These are phyloP conservation scores for Umbelopsis ramanniana DNA, from an alignment of 192 early-diverging fungal genomes.

Conservation along the genomic window DNA sequence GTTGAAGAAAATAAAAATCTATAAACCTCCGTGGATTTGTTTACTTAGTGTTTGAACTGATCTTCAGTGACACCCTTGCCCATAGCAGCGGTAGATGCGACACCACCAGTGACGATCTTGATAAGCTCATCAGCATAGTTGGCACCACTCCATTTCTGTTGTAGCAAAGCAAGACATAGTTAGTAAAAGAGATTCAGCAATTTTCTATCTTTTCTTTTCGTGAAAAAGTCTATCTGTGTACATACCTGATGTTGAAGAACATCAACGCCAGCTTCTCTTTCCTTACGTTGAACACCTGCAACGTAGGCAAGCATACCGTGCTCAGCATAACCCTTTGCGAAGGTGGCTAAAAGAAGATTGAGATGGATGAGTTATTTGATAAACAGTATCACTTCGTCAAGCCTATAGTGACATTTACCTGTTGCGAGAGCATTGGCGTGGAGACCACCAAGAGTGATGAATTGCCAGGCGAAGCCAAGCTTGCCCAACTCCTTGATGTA, in stretches of 20 bases:
- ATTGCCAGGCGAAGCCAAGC: constrained; percentile 98
- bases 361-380: not conserved
- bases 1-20: no score
- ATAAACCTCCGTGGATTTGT: no score
- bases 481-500: constrained; percentile 85
- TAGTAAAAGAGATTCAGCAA: not conserved
- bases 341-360: constrained; percentile 47
- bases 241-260: constrained; percentile 78
- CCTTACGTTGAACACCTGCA: constrained; percentile 88
- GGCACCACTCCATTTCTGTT: constrained; percentile 72
- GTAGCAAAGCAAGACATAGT: constrained; percentile 8
- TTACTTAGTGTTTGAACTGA: constrained; percentile 63
- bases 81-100: constrained; percentile 94
- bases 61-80: constrained; percentile 88
- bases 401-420: constrained; percentile 43
- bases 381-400: not conserved
- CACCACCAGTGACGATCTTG: constrained; percentile 91
- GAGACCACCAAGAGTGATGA: constrained; percentile 96
- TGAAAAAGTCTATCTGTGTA: no score
- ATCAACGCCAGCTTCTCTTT: constrained; percentile 89
- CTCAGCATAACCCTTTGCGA: constrained; percentile 86
- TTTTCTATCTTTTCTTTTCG: no score
- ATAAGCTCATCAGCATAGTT: constrained; percentile 74
- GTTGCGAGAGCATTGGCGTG: constrained; percentile 89
- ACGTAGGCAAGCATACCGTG: constrained; percentile 96